A percentile compares a stretch with the other conserved stretches of the same genome.
phyloP scores from a whole-genome alignment of 495 filamentous ascomycete genomes.

The Pyrenula aspistea region DNA sequence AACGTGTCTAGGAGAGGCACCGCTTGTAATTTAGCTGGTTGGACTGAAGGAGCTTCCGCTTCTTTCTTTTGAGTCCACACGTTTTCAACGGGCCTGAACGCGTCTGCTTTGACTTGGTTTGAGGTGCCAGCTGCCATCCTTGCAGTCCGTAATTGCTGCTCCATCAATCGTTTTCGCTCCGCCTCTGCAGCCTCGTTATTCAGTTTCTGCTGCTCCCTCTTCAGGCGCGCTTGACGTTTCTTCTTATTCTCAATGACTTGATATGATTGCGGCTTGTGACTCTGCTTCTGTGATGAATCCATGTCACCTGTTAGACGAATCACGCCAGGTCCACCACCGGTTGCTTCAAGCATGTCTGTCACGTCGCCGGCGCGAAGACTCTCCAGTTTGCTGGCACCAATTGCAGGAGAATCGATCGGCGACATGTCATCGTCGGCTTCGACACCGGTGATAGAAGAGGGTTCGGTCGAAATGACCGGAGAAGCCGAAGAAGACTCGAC shows the following conservation, averaged over 20 bases:
- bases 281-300: constrained; percentile 49
- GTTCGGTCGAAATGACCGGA: constrained; percentile 29
- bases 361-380: constrained; percentile 46
- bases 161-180: constrained; percentile 54
- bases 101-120: constrained; percentile 57
- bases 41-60: constrained; percentile 16
- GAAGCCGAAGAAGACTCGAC: constrained; percentile 23
- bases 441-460: constrained; percentile 62
- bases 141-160: constrained; percentile 70
- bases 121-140: constrained; percentile 66
- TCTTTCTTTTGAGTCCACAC: constrained; percentile 43
- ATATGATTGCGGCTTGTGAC: constrained; percentile 27
- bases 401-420: constrained; percentile 45
- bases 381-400: constrained; percentile 31
- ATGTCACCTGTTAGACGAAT: constrained; percentile 59
- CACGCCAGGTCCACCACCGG: constrained; percentile 54
- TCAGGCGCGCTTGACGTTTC: constrained; percentile 75
- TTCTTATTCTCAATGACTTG: constrained; percentile 70
- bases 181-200: constrained; percentile 63
- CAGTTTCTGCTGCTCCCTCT: constrained; percentile 62
- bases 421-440: constrained; percentile 80
- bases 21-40: constrained; percentile 14
- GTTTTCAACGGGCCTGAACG: constrained; percentile 43
- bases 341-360: constrained; percentile 78
- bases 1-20: constrained; percentile 66